phyloP scores from a whole-genome alignment of 805 yeast species.

The Cyberlindnera sargentensis region DNA sequence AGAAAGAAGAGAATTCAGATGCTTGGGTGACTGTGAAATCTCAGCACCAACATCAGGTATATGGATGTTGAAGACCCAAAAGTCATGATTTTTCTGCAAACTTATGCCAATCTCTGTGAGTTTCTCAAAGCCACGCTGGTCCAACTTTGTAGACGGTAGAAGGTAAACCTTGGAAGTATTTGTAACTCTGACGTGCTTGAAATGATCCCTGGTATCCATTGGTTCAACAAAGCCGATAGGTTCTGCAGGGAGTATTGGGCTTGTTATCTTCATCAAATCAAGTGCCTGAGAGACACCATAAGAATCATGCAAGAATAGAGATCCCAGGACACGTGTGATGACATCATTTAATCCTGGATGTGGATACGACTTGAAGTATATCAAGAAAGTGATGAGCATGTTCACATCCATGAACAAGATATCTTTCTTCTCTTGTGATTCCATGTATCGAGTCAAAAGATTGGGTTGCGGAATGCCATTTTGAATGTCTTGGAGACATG shows the following conservation, averaged over 20 bases:
- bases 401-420: conserved; percentile 1
- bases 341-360: conserved; percentile 1
- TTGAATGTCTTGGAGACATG: not conserved
- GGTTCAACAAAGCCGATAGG: not conserved
- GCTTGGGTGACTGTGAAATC: conserved; percentile 6
- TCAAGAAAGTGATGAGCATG: conserved; percentile 4
- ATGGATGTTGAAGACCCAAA: conserved; percentile 11
- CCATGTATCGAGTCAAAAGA: conserved; percentile 2
- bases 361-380: conserved; percentile 7
- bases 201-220: conserved; percentile 1
- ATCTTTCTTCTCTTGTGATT: not conserved
- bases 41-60: conserved; percentile 9
- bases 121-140: not conserved
- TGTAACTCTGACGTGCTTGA: conserved; percentile 11
- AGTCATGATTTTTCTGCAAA: conserved; percentile 5
- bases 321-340: not conserved
- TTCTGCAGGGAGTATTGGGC: not conserved
- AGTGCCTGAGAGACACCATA: conserved; percentile 2
- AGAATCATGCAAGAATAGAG: not conserved
- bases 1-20: not conserved
- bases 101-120: conserved; percentile 9
- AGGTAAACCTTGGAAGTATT: conserved; percentile 7
- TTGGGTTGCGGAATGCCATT: not conserved
- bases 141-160: conserved; percentile 4
- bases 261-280: not conserved